These are phyloP conservation scores for Fimicolochytrium jonesii DNA, from an alignment of 192 early-diverging fungal species.

Conservation along the genomic window DNA sequence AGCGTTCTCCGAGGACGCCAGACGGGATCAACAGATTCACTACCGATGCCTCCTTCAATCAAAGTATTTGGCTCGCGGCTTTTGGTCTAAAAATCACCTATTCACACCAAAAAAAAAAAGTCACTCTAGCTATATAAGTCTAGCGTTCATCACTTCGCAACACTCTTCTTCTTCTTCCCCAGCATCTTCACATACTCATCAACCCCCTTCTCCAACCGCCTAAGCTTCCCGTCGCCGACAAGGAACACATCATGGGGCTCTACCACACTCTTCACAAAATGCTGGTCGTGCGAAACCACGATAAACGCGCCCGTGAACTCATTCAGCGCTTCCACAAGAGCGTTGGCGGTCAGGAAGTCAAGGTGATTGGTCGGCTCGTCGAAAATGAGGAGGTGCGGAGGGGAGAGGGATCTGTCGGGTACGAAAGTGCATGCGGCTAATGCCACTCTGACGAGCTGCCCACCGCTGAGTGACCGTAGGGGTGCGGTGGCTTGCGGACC, in stretches of 20 bases:
- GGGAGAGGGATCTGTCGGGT: no score
- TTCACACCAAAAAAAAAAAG: no score
- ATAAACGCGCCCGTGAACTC: conserved; percentile 71
- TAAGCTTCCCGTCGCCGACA: conserved; percentile 47
- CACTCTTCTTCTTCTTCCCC: not conserved
- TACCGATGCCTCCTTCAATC: no score
- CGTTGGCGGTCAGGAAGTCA: conserved; percentile 81
- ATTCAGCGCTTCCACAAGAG: conserved; percentile 66
- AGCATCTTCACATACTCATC: conserved; percentile 52
- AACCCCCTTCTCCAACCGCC: conserved; percentile 58
- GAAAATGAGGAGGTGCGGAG: conserved; percentile 30
- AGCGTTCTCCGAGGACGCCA: no score
- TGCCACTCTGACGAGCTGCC: conserved; percentile 75
- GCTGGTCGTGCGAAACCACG: conserved; percentile 83
- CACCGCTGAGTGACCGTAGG: conserved; percentile 69
- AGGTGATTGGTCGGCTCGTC: conserved; percentile 79
- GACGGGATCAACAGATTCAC: no score
- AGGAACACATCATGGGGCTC: conserved; percentile 43
- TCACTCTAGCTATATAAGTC: no score
- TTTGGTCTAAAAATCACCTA: no score
- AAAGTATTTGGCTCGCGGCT: no score
- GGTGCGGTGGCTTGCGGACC: conserved; percentile 48
- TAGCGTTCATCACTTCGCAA: no score
- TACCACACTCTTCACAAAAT: conserved; percentile 68
- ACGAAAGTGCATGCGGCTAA: conserved; percentile 45